These are phyloP conservation scores for Psilocybe tampanensis DNA, from an alignment of 768 basidiomycete genomes.

Conservation along the genomic window DNA sequence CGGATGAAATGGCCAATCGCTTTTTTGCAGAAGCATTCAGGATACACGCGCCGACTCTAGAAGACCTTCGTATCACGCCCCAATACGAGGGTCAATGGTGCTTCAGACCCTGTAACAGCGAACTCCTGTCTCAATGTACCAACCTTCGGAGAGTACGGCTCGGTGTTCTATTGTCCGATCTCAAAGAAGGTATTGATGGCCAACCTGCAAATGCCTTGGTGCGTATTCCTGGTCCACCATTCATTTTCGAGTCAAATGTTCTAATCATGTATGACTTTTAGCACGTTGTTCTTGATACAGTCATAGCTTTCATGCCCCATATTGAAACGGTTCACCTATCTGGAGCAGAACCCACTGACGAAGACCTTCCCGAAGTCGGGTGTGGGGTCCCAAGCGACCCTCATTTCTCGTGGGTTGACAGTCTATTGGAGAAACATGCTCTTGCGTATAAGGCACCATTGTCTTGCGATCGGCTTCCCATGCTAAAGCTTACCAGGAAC, in stretches of 20 bases:
- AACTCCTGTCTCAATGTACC: neutral
- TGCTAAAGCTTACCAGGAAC: neutral
- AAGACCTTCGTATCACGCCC: neutral
- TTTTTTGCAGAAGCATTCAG: neutral
- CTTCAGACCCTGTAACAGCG: conserved; percentile 1
- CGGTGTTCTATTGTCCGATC: neutral
- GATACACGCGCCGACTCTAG: neutral
- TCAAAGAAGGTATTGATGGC: neutral
- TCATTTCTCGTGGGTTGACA: neutral
- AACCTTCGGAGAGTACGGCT: neutral
- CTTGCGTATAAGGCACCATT: neutral
- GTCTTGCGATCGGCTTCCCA: neutral
- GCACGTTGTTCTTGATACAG: neutral
- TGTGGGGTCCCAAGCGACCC: neutral
- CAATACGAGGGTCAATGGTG: conserved; percentile 5
- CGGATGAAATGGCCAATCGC: neutral
- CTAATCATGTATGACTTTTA: neutral
- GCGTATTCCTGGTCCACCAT: neutral
- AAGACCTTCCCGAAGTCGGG: neutral
- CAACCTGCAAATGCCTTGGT: neutral
- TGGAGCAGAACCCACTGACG: neutral
- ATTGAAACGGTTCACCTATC: neutral
- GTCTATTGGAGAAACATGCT: neutral
- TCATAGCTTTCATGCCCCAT: neutral
- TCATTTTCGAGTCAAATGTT: neutral